phyloP scores from a whole-genome alignment of 164 flowering plant genomes.

The Nelumbo lutea region DNA sequence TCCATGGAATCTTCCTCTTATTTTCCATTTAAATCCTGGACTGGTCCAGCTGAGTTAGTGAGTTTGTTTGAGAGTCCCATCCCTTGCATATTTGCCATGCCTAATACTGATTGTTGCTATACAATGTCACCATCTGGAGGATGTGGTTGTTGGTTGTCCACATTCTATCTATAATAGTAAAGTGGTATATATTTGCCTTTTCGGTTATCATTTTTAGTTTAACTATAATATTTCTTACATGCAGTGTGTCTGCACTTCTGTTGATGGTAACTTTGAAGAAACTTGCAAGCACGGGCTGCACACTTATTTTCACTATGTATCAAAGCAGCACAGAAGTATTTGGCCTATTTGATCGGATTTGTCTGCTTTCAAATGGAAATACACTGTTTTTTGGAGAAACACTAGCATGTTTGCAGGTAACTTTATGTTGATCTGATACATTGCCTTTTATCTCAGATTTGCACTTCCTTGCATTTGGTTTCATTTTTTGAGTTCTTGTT shows the following conservation, averaged over 20 bases:
- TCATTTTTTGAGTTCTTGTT: no score
- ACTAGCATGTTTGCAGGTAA: slow-evolving; percentile 94
- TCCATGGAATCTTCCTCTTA: no score
- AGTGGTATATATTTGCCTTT: background rate
- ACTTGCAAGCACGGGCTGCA: slow-evolving; percentile 95
- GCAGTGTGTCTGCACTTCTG: slow-evolving; percentile 93
- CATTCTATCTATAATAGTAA: background rate
- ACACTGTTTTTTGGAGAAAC: slow-evolving; percentile 98
- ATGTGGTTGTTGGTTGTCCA: background rate
- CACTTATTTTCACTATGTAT: slow-evolving; percentile 80
- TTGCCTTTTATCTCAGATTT: background rate
- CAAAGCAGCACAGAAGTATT: slow-evolving; percentile 99
- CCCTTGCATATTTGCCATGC: background rate
- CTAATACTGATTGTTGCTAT: background rate
- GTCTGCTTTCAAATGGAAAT: slow-evolving; percentile 97
- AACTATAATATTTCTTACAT: slow-evolving; percentile 1
- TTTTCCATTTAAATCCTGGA: no score
- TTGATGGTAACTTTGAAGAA: slow-evolving; percentile 99
- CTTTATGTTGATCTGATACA: background rate
- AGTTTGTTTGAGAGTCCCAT: background rate
- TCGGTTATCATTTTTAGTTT: background rate
- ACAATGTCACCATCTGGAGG: no score
- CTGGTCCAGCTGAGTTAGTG: no score
- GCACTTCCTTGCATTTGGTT: background rate
- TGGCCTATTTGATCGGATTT: slow-evolving; percentile 96